phyloP scores from a whole-genome alignment of 2,329 filamentous ascomycete species.

The Sporothrix sp. region DNA sequence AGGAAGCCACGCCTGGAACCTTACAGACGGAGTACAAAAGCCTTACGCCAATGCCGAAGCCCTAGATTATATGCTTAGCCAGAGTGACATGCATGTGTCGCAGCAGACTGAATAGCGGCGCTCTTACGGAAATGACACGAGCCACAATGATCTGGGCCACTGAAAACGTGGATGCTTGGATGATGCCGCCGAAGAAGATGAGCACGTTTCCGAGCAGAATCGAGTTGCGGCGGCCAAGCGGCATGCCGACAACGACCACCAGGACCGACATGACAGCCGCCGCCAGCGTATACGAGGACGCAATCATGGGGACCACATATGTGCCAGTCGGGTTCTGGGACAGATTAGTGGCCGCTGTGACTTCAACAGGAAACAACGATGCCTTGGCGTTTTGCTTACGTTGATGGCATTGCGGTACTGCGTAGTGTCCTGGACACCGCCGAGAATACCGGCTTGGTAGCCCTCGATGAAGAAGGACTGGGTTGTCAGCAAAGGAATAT shows the following conservation, averaged over 20 bases:
- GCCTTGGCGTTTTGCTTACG: too few relatives aligned
- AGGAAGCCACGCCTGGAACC: not conserved
- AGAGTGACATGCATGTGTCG: not conserved
- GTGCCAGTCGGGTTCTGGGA: not conserved
- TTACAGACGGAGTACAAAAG: not conserved
- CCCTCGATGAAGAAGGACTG: constrained; percentile 1
- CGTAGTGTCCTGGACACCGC: not conserved
- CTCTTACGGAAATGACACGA: not conserved
- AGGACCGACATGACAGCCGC: not conserved
- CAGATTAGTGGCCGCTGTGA: too few relatives aligned
- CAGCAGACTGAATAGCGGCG: too few relatives aligned
- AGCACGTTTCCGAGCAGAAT: not conserved
- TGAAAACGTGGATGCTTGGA: not conserved
- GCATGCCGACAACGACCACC: not conserved
- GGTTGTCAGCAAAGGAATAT: not conserved
- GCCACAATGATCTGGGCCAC: not conserved
- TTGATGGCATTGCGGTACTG: not conserved
- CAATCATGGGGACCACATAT: constrained; percentile 2
- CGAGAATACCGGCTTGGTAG: not conserved
- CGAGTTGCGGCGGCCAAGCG: constrained; percentile 1
- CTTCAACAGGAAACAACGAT: too few relatives aligned
- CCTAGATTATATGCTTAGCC: not conserved
- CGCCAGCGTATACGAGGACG: not conserved
- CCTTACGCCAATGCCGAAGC: not conserved
- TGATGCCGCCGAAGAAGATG: not conserved